Evolutionary conservation across 805 yeast genomes (phyloP), one percentile per base, ranked within the genome.

Genomic region (Candida silvicultrix): DNA sequence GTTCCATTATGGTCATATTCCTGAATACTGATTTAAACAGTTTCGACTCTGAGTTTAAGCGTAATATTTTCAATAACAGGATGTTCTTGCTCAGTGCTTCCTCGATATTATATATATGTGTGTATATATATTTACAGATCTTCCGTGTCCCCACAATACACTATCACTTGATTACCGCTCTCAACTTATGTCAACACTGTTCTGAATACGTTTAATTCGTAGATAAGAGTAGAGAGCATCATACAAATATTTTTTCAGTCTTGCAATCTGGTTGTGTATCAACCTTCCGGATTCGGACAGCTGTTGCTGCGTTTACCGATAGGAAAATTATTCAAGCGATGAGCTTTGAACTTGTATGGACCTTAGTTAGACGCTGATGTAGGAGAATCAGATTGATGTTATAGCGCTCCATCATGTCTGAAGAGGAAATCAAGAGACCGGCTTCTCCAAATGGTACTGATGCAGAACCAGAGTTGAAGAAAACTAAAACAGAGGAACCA

Each of bases 391-490:
- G 25, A 6, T 18, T 36, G 16, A 12, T n/a, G 9, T 29, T 3
- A 28, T n/a, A n/a, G n/a, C n/a, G n/a, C n/a, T n/a, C n/a, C n/a
- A n/a, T n/a, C 8, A 19, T 10, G 29, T 8, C 8, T 3, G 22
- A 15, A 28, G 31, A 51, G 10, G 43, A 42, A 14, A 35, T 44
- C 35, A 55, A 58, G 40, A 57, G 60, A 48, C 47, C 56, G 10
- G 58, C 49, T 2, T 45, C 59, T 12, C 52, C 60, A 7, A 38
- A 7, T 4, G 45, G 22, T 1, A 23, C 8, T 8, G 34, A 6
- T 5, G 4, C 18, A 3, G 42, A 35, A 3, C 37, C 43, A 2
- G 55, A 49, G 16, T 41, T 21, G 51, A 58, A 42, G 52, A 50
- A 46, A 31, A 45, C 18, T 49, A 49, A 37, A 35, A 38, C 0